A percentile compares a stretch with the other conserved stretches of the same genome.
Evolutionary conservation across 139 green algal species (phyloP).

Genomic region (Tetradesmus lagerheimii): DNA sequence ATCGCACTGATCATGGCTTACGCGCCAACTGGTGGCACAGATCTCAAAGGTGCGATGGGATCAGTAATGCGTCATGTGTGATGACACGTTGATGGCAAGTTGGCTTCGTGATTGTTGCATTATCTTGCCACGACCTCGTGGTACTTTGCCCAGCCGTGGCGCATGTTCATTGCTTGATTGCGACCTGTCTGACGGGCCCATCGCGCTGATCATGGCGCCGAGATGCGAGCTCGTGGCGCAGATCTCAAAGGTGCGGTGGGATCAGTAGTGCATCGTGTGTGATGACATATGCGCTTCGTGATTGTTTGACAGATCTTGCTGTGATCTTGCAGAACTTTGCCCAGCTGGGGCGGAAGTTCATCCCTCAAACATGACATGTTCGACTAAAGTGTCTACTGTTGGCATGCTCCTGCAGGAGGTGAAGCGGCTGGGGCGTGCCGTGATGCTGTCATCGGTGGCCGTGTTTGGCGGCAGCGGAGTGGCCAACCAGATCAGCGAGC

Average conservation of each 20-base stretch:
- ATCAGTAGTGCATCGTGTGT: too few species aligned
- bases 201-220: slow-evolving; percentile 96
- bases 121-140: too few species aligned
- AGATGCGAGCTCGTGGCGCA: slow-evolving; percentile 96
- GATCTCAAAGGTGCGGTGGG: slow-evolving; percentile 71
- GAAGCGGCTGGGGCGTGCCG: slow-evolving; percentile 74
- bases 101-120: too few species aligned
- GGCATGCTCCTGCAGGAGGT: slow-evolving; percentile 64
- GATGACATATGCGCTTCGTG: too few species aligned
- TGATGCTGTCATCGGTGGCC: slow-evolving; percentile 75
- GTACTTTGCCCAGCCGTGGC: neutral
- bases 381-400: too few species aligned
- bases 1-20: too few species aligned
- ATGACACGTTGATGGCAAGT: too few species aligned
- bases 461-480: slow-evolving; percentile 96
- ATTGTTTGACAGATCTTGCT: too few species aligned
- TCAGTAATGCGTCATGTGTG: too few species aligned
- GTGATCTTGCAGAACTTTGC: too few species aligned
- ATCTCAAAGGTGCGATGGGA: slow-evolving; percentile 64
- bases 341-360: too few species aligned
- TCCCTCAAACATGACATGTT: too few species aligned
- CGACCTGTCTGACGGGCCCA: slow-evolving; percentile 87
- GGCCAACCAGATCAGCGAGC: slow-evolving; percentile 92
- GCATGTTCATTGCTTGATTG: neutral
- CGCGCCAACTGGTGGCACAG: slow-evolving; percentile 94